Base-by-base conservation (phyloP, 768 basidiomycete species). In the Russula lepida region DNA sequence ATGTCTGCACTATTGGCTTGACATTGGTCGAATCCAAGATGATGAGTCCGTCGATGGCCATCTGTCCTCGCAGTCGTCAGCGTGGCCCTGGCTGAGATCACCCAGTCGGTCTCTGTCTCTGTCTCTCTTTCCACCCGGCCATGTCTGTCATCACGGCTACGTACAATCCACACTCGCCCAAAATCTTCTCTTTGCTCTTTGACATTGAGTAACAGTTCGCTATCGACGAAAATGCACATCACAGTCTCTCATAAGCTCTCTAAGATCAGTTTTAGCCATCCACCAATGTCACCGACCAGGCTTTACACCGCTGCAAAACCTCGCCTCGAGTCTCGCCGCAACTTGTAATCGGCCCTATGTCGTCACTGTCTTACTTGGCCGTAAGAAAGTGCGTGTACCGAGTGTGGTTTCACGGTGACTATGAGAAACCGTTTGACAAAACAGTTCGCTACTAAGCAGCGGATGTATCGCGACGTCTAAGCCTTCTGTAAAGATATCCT, bases 1-100 rank as follows among this genome's bases (percentile, higher is more conserved):
- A 89, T 32, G 93, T 93, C 74, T 93, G 90, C 65, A 95, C 89
- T 66, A 97, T 88, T 27, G 93, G 85, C 49, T 56, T 53, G 1
- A 50, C 54, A n/a, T 60, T 62, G 50, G 56, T 15, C 28, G 57
- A 83, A 41, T 66, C 66, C 7, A 66, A 33, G 57, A 65, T 41
- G 58, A 66, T 66, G 60, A 66, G 64, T 9, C 64, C 66, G 43
- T 66, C 66, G 63, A 66, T 66, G 41, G 65, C 63, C 63, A 66
- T 66, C 21, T 44, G 9, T 44, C 15, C 15, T 43, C 21, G 43
- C 43, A 9, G 43, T 44, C 21, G n/a, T n/a, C 41, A 4, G 41
- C 43, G 43, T 44, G 9, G 21, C n/a, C 21, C 43, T 21, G 11
- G 43, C n/a, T 44, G 43, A 44, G 43, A 21, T 44, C n/a, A 11